Percentiles rank a stretch among this genome's conserved stretches.
phyloP scores from a whole-genome alignment of 768 basidiomycete species.

The Mrakia frigida region DNA sequence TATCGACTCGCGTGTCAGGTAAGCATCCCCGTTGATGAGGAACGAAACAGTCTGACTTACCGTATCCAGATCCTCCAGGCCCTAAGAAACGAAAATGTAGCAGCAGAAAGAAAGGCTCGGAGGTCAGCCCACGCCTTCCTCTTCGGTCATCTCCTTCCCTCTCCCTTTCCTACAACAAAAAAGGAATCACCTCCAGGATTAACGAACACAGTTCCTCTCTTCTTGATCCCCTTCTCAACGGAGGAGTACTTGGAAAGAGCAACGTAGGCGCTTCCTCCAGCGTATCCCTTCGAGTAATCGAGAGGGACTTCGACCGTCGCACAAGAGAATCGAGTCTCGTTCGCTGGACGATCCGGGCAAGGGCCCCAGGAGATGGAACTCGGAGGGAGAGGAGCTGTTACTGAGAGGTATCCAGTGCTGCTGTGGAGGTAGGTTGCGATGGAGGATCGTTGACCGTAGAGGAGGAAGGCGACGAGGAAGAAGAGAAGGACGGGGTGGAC shows the following conservation, averaged over 20 bases:
- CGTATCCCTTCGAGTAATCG: slow-evolving; percentile 22
- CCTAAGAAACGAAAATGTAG: not conserved
- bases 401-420: too few relatives aligned
- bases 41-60: too few relatives aligned
- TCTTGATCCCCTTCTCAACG: not conserved
- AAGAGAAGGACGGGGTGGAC: not conserved
- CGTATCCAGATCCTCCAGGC: slow-evolving; percentile 23
- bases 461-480: not conserved
- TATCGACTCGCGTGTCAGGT: not conserved
- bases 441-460: too few relatives aligned
- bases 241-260: slow-evolving; percentile 14
- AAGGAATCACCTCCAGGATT: slow-evolving; percentile 5
- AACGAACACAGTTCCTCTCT: slow-evolving; percentile 16
- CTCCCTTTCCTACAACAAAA: not conserved
- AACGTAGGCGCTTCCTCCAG: slow-evolving; percentile 10
- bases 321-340: slow-evolving; percentile 20
- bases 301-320: slow-evolving; percentile 16
- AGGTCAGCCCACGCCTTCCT: not conserved
- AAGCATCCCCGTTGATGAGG: too few relatives aligned
- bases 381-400: not conserved
- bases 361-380: slow-evolving; percentile 4
- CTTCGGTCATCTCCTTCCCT: not conserved
- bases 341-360: not conserved
- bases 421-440: too few relatives aligned
- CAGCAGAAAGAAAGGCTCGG: not conserved